These are phyloP conservation scores for Leccinum broughii DNA, from an alignment of 768 basidiomycete species.

Conservation along the genomic window DNA sequence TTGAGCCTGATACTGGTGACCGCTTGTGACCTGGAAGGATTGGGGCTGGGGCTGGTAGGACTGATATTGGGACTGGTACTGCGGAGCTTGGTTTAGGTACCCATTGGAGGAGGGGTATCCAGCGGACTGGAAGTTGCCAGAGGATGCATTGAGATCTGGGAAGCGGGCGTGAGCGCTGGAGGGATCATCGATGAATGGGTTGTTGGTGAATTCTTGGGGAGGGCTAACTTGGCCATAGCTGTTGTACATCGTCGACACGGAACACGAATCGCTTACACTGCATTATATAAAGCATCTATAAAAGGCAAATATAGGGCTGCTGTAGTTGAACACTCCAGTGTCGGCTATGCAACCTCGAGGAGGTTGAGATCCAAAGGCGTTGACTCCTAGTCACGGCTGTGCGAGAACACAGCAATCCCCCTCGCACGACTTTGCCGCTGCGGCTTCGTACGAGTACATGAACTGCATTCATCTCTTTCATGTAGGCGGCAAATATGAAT, in stretches of 20 bases:
- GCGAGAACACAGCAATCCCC: no score
- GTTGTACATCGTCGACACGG: constrained; percentile 37
- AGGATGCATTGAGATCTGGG: constrained; percentile 55
- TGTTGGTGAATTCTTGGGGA: constrained; percentile 47
- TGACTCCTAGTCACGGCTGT: no score
- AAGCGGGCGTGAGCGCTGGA: constrained; percentile 52
- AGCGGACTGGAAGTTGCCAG: constrained; percentile 5
- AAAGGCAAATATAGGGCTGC: neutral
- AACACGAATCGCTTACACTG: neutral
- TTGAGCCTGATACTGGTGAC: constrained; percentile 17
- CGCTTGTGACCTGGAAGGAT: constrained; percentile 7
- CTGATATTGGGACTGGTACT: constrained; percentile 40
- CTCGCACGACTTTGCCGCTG: no score
- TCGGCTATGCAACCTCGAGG: no score
- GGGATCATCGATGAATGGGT: constrained; percentile 66
- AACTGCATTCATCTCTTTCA: no score
- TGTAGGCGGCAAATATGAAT: no score
- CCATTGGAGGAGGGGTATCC: constrained; percentile 19
- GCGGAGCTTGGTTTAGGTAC: constrained; percentile 31
- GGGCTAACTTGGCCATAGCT: constrained; percentile 35
- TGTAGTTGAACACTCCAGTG: no score
- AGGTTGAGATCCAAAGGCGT: no score
- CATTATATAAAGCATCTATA: neutral
- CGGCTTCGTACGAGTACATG: no score
- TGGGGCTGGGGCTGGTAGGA: constrained; percentile 30